Percentiles rank a stretch among this genome's conserved stretches.
Conservation (phyloP, 1,284 basidiomycete species). For the Sanguinoderma infundibulare region DNA sequence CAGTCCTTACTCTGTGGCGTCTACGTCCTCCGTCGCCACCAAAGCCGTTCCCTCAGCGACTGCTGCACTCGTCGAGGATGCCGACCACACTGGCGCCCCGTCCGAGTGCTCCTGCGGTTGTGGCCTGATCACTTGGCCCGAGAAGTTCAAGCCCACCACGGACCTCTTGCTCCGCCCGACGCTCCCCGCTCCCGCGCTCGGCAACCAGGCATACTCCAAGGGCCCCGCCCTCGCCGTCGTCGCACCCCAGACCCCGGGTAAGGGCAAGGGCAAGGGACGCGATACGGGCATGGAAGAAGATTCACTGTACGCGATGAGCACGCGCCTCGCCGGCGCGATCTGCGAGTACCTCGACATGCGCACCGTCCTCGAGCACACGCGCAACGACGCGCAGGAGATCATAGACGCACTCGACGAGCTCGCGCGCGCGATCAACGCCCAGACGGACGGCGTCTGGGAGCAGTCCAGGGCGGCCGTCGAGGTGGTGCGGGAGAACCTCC, state of each 20-base stretch:
- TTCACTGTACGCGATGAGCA: conserved; percentile 43
- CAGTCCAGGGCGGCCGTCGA: conserved; percentile 52
- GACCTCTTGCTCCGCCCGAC: conserved; percentile 46
- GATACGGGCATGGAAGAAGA: conserved; percentile 28
- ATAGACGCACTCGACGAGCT: conserved; percentile 66
- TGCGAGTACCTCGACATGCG: conserved; percentile 55
- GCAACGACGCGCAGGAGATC: conserved; percentile 59
- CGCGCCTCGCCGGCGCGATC: conserved; percentile 50
- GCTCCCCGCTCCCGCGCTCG: conserved; percentile 31
- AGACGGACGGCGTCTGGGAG: conserved; percentile 38
- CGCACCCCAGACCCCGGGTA: conserved; percentile 16
- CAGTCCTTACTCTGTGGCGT: conserved; percentile 45
- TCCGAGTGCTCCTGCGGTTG: conserved; percentile 37
- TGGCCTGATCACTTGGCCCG: conserved; percentile 39
- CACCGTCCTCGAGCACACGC: conserved; percentile 45
- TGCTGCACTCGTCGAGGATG: conserved; percentile 8
- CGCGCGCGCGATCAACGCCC: conserved; percentile 48
- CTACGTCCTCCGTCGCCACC: conserved; percentile 30
- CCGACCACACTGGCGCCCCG: conserved; percentile 19
- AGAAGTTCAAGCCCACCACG: conserved; percentile 37
- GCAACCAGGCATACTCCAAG: conserved; percentile 27
- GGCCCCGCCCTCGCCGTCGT: conserved; percentile 36
- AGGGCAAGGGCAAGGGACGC: conserved; percentile 29
- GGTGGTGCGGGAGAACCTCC: conserved; percentile 51
- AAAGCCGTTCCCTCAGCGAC: conserved; percentile 25